Evolutionary conservation across 495 filamentous ascomycete genomes (phyloP).

Genomic region (Penicillium robsamsonii): DNA sequence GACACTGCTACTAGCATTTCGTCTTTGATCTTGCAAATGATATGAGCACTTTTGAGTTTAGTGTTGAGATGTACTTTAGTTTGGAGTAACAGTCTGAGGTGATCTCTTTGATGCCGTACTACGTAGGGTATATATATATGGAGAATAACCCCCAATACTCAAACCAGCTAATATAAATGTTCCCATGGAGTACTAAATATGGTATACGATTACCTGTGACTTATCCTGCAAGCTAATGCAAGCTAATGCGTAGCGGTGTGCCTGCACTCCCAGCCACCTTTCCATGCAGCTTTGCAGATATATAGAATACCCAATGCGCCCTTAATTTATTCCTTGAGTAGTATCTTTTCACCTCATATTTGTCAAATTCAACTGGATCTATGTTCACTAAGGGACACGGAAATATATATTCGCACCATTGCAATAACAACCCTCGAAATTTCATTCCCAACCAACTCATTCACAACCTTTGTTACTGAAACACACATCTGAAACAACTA

Average conservation of each 20-base stretch:
- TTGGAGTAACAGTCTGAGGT: not conserved
- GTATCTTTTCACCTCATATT: not conserved
- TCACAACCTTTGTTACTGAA: not conserved
- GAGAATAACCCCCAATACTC: not conserved
- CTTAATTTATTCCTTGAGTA: not conserved
- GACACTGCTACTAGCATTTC: constrained; percentile 10
- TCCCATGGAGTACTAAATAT: not conserved
- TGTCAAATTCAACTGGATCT: no score
- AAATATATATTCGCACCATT: not conserved
- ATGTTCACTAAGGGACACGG: not conserved
- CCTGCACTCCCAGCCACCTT: constrained; percentile 1
- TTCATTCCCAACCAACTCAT: not conserved
- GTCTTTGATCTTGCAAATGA: constrained; percentile 7
- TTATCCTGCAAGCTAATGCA: not conserved
- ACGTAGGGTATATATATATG: not conserved
- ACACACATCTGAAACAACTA: not conserved
- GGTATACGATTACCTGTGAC: not conserved
- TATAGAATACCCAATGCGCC: not conserved
- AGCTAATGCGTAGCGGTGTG: constrained; percentile 1
- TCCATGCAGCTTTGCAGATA: not conserved
- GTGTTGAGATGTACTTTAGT: not conserved
- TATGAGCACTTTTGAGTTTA: not conserved
- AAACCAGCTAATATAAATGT: not conserved
- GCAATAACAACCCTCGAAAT: not conserved
- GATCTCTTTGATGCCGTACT: not conserved